phyloP scores from a whole-genome alignment of 2,329 filamentous ascomycete genomes.

The Elsinoe fawcettii region DNA sequence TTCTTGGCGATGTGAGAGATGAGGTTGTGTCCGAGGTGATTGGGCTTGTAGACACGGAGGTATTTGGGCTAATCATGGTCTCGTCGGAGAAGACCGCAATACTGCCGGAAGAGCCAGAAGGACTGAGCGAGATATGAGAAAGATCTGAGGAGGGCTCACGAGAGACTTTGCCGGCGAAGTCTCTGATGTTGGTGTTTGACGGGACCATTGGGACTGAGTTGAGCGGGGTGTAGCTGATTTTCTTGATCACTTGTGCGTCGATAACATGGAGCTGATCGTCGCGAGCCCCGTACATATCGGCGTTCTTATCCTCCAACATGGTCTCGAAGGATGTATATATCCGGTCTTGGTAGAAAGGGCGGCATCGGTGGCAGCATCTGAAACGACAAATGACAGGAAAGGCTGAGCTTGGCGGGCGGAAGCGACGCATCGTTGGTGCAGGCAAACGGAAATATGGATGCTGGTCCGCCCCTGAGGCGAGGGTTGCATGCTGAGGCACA shows the following conservation, averaged over 20 bases:
- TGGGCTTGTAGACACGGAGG: not conserved
- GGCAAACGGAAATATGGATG: not conserved
- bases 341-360: constrained; percentile 43
- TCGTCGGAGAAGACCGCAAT: not conserved
- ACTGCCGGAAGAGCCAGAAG: not conserved
- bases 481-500: not conserved
- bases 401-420: constrained; percentile 7
- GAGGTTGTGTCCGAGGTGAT: not conserved
- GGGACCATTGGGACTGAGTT: not conserved
- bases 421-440: not conserved
- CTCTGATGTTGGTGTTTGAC: constrained; percentile 23
- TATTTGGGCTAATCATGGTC: not conserved
- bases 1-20: not conserved
- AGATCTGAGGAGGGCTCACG: not conserved
- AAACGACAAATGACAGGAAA: constrained; percentile 31
- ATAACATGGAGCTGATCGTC: constrained; percentile 29
- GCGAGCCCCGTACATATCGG: constrained; percentile 29
- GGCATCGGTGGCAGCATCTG: constrained; percentile 43
- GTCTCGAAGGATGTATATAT: constrained; percentile 39
- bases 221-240: not conserved
- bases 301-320: constrained; percentile 32
- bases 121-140: not conserved
- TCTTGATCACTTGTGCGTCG: constrained; percentile 29
- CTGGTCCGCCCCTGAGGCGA: not conserved
- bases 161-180: constrained; percentile 27